Base-by-base conservation (phyloP, 441 rosid species). In the Heliophila coronopifolia region DNA sequence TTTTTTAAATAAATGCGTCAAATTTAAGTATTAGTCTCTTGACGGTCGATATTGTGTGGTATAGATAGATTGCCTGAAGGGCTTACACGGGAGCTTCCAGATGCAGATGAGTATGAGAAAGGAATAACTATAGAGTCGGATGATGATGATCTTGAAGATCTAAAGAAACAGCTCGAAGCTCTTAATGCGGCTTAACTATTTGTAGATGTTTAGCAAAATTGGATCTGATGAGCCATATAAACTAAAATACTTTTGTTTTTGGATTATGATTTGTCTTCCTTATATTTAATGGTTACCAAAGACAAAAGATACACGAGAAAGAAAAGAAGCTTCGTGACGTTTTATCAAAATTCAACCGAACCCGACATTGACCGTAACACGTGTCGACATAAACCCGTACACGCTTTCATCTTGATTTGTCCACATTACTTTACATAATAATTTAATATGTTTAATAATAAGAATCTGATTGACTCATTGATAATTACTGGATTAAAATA, bases 1-100 rank as follows among this genome's bases (percentile, higher is more conserved):
- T n/a, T n/a, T n/a, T n/a, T n/a, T n/a, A n/a, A n/a, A n/a, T n/a
- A n/a, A n/a, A n/a, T n/a, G n/a, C 46, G 7, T 38, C 7, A 26
- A 42, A 25, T 6, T 9, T 3, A 37, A 15, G 18, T 39, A 10
- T 30, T 40, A 2, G 54, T 33, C 58, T 12, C 20, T 16, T 14
- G 52, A 25, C 9, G 4, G 3, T 27, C 5, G 1, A 28, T 4
- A 1, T 20, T 45, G 50, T 27, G 25, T 42, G 26, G 2, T 32
- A 35, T 75, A 83, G 98, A 67, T 65, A 57, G 76, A 42, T 85
- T 83, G 57, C 98, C 96, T 0, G 92, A 83, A 66, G 98, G 98
- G 66, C 89, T 92, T 36, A 67, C 81, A 3, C 84, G 51, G 1
- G 95, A 92, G 79, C 89, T 87, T 42, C 96, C 98, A 42, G 73